Evolutionary conservation across 2,329 filamentous ascomycete species (phyloP).

Genomic region (Dothiorella sarmentorum): DNA sequence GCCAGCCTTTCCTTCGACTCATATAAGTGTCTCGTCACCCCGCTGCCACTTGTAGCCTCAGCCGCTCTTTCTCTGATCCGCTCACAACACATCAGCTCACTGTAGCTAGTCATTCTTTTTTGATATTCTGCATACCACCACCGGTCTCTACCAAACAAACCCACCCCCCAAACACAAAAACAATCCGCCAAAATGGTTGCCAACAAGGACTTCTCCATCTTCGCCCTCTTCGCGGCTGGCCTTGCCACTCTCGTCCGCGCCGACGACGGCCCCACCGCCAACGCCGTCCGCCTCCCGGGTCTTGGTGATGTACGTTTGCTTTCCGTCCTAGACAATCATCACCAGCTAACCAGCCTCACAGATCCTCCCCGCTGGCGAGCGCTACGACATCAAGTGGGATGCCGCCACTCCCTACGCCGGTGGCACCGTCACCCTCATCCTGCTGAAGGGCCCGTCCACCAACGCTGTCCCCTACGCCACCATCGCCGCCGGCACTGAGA

Average conservation of each 20-base stretch:
- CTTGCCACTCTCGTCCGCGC: conserved; percentile 44
- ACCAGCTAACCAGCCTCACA: conserved; percentile 20
- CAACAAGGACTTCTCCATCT: conserved; percentile 38
- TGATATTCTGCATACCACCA: not conserved
- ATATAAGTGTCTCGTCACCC: not conserved
- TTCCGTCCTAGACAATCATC: not conserved
- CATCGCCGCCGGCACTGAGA: conserved; percentile 49
- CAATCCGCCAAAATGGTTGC: conserved; percentile 31
- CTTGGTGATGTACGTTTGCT: conserved; percentile 42
- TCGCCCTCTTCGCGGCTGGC: conserved; percentile 53
- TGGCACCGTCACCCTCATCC: conserved; percentile 55
- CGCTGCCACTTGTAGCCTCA: conserved; percentile 2
- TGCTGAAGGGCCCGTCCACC: conserved; percentile 56
- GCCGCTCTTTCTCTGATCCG: conserved; percentile 7
- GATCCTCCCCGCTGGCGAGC: conserved; percentile 53
- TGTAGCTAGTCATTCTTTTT: conserved; percentile 24
- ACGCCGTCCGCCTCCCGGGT: conserved; percentile 53
- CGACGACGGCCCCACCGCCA: conserved; percentile 42
- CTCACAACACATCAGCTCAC: conserved; percentile 1
- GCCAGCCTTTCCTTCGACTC: conserved; percentile 4
- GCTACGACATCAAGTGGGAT: conserved; percentile 59
- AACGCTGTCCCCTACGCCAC: conserved; percentile 52
- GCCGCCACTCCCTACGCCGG: conserved; percentile 37
- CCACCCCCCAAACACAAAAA: not conserved
- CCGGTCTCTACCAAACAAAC: conserved; percentile 19